Evolutionary conservation across 345 rosid genomes (phyloP), one percentile per base, ranked within the genome.

Genomic region (Melastoma malabathricum): DNA sequence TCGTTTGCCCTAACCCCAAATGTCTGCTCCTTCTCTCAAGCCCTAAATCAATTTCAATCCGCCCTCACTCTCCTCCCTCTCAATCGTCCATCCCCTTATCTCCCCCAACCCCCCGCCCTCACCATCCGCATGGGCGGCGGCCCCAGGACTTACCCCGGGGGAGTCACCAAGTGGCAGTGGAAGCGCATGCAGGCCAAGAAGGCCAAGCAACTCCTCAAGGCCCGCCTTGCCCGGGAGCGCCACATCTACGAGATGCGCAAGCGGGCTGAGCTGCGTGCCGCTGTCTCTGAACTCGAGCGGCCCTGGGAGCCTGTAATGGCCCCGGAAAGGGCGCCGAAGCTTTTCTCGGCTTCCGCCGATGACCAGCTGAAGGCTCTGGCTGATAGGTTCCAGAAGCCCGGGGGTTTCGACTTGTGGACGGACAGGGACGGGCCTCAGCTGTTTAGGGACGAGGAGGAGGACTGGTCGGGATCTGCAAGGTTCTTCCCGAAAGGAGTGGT

Each of bases 141-240:
- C 44, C 96, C 93, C 17, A 64, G 93, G 38, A 92, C 95, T 5
- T 92, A 54, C 53, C 95, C 90, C 0, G 96, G 90, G 27, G 95
- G 96, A 0, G 86, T 87, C 0, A 80, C 93, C 6, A 84, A 82
- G 66, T 92, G 96, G 95, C 90, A 79, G 25, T 92, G 96, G 96
- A 92, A 80, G 65, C 78, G 93, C 13, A 84, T 87, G 96, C 98
- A 86, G 38, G 79, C 82, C 25, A 84, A 82, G 68, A 90, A 90
- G 63, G 82, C 80, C 58, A 84, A 82, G 44, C 95, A 84, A 64
- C 95, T 92, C 53, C 89, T 79, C 49, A 77, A 80, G 27, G 96
- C 93, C 4, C 62, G 96, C 1, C 64, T 92, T 57, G 54, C 66
- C 57, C 85, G 95, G 7, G 93, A 84, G 60, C 77, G 95, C 45